Percentiles rank a stretch among this genome's conserved stretches.
Conservation (phyloP, 371 early-diverging fungal genomes). For the Astathelohania contejeani region DNA sequence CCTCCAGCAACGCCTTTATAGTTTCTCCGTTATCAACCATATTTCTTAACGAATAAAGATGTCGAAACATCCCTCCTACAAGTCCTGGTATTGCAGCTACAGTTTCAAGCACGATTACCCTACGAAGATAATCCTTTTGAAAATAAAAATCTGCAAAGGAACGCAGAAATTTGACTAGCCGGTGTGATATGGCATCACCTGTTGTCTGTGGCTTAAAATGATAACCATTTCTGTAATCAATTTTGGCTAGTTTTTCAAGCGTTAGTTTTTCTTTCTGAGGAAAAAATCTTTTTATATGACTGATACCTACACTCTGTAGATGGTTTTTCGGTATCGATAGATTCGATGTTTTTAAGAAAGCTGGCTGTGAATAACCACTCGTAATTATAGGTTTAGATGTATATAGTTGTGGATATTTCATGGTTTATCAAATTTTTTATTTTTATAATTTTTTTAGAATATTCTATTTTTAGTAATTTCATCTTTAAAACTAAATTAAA, state of each 20-base stretch:
- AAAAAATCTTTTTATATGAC: not conserved
- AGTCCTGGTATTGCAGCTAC: slow-evolving; percentile 75
- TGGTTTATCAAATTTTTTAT: too few relatives aligned
- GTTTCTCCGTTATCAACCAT: slow-evolving; percentile 68
- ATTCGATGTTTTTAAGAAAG: too few relatives aligned
- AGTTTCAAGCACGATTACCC: slow-evolving; percentile 66
- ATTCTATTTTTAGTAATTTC: too few relatives aligned
- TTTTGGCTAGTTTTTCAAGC: slow-evolving; percentile 8
- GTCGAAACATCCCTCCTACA: slow-evolving; percentile 69
- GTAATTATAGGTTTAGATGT: too few relatives aligned
- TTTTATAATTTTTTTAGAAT: too few relatives aligned
- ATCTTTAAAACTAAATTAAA: too few relatives aligned
- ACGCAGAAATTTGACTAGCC: slow-evolving; percentile 57
- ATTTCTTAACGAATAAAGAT: slow-evolving; percentile 63
- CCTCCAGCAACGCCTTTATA: slow-evolving; percentile 65
- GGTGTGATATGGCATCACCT: slow-evolving; percentile 58
- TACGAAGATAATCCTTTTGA: slow-evolving; percentile 60
- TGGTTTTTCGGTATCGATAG: too few relatives aligned
- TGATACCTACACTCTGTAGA: too few relatives aligned
- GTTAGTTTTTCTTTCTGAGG: not conserved
- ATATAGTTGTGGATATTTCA: too few relatives aligned
- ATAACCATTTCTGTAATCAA: slow-evolving; percentile 22
- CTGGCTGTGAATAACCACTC: too few relatives aligned
- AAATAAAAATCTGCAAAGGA: slow-evolving; percentile 62
- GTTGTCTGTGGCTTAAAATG: slow-evolving; percentile 53